These are phyloP conservation scores for Fraxinus americana DNA, from an alignment of 257 asterid genomes.

Conservation along the genomic window DNA sequence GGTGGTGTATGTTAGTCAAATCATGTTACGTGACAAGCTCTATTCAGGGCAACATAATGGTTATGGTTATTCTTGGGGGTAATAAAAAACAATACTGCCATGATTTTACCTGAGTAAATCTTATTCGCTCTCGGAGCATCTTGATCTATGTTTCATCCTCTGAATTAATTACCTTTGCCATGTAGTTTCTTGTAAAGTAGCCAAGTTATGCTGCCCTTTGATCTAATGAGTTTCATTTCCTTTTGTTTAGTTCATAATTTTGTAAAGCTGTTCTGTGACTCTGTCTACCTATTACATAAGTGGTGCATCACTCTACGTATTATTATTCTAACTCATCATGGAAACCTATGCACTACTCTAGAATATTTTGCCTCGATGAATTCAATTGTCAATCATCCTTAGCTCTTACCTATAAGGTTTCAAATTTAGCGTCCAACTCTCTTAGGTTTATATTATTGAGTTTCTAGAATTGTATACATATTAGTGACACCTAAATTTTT, in stretches of 20 bases:
- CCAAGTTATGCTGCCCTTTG: not conserved
- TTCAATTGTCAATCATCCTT: not conserved
- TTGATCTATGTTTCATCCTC: not conserved
- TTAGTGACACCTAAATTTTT: not conserved
- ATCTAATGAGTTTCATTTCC: not conserved
- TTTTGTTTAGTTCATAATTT: not conserved
- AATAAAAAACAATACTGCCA: not conserved
- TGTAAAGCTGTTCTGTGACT: not conserved
- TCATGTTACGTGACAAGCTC: not conserved
- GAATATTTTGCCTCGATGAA: not conserved
- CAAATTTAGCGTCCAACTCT: not conserved
- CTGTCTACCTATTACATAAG: not conserved
- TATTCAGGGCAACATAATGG: not conserved
- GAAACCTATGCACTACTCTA: not conserved
- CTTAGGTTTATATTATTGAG: not conserved
- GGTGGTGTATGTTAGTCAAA: not conserved
- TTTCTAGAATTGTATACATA: not conserved
- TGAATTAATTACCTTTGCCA: not conserved
- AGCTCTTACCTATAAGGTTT: not conserved
- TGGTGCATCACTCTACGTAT: not conserved
- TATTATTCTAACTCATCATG: not conserved
- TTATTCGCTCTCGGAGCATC: not conserved
- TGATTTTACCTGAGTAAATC: not conserved
- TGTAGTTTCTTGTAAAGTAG: not conserved
- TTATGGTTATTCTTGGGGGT: not conserved